Conservation (phyloP, 1,139 yeast species). For the Lodderomyces theae region DNA sequence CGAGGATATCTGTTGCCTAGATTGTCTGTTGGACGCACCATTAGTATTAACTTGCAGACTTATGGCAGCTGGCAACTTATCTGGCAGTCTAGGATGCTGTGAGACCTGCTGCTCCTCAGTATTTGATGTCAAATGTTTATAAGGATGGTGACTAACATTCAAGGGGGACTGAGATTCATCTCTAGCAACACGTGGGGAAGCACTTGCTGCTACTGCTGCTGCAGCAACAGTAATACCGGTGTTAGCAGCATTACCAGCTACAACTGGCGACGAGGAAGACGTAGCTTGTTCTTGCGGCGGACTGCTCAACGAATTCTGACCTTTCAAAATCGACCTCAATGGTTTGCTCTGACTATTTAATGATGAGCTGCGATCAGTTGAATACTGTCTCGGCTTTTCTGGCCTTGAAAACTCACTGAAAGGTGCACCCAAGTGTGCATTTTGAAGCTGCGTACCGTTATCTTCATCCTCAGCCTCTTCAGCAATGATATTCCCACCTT, state of each 20-base stretch:
- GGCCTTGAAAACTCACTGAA: constrained; percentile 6
- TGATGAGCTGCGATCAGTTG: constrained; percentile 11
- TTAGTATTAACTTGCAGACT: neutral
- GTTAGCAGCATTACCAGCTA: no score
- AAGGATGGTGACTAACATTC: constrained; percentile 1
- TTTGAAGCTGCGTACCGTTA: neutral
- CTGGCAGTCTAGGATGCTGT: constrained; percentile 3
- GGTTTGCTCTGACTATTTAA: constrained; percentile 19
- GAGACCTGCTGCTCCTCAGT: neutral
- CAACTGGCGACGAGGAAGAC: no score
- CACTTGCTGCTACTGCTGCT: neutral
- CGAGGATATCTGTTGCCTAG: constrained; percentile 5
- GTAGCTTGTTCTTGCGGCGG: constrained; percentile 1
- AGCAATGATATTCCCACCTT: neutral
- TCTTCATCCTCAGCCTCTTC: constrained; percentile 4
- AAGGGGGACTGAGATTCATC: neutral
- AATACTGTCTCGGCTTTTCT: neutral
- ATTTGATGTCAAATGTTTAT: constrained; percentile 3
- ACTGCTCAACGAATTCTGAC: constrained; percentile 16
- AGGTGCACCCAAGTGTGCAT: constrained; percentile 12
- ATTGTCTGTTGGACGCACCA: constrained; percentile 7
- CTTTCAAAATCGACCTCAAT: constrained; percentile 36
- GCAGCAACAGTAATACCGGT: neutral
- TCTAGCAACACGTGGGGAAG: neutral
- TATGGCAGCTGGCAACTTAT: neutral